phyloP scores from a whole-genome alignment of 2,329 filamentous ascomycete genomes.

The Aureobasidium sp. region DNA sequence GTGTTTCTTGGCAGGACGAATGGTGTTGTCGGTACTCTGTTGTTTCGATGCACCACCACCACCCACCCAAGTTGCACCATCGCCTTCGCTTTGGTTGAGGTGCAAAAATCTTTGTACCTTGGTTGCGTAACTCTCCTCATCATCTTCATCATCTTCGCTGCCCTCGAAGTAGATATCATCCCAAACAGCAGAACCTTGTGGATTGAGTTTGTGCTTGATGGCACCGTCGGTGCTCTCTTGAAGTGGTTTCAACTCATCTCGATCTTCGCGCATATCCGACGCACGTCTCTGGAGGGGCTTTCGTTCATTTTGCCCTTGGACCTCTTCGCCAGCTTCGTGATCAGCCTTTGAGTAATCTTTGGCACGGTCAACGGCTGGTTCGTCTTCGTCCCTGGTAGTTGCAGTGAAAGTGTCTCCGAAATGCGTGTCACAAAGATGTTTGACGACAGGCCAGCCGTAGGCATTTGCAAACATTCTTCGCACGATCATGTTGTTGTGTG shows the following conservation, averaged over 20 bases:
- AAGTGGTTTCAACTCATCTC: conserved; percentile 34
- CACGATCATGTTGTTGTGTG: conserved; percentile 97
- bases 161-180: conserved; percentile 44
- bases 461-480: conserved; percentile 95
- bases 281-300: conserved; percentile 36
- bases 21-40: background rate
- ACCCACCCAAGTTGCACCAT: conserved; percentile 4
- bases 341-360: conserved; percentile 38
- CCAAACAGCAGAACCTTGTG: conserved; percentile 40
- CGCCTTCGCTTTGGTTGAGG: background rate
- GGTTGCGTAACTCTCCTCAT: conserved; percentile 35
- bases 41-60: background rate
- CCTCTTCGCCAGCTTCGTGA: conserved; percentile 56
- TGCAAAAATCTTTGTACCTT: background rate
- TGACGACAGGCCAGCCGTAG: conserved; percentile 93
- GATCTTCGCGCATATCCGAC: conserved; percentile 44
- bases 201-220: conserved; percentile 22
- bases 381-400: conserved; percentile 59
- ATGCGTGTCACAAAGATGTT: conserved; percentile 90
- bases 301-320: conserved; percentile 39
- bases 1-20: conserved; percentile 25
- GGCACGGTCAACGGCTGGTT: conserved; percentile 62
- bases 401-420: conserved; percentile 71
- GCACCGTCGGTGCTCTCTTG: conserved; percentile 23
- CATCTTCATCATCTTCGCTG: conserved; percentile 39